Percentiles rank a stretch among this genome's conserved stretches.
Conservation (phyloP, 2,329 filamentous ascomycete species). For the Parafenestella ontariensis region DNA sequence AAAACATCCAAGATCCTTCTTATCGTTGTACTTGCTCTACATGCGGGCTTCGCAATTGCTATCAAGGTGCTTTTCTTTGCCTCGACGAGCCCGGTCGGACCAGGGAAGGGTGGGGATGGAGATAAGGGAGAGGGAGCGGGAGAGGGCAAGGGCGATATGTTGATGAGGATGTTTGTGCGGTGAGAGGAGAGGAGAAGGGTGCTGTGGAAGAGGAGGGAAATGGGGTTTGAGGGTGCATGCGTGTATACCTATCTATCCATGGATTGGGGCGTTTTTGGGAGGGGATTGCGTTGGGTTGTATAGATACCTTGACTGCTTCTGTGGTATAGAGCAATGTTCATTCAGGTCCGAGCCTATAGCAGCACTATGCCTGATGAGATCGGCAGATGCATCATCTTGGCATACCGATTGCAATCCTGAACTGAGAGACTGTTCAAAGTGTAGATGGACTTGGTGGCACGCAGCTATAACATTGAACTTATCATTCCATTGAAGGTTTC, state of each 20-base stretch:
- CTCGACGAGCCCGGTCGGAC: conserved; percentile 52
- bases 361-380: too few species aligned
- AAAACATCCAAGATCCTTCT: conserved; percentile 90
- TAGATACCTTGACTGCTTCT: neutral
- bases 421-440: too few species aligned
- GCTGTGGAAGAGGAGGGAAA: neutral
- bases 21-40: conserved; percentile 81
- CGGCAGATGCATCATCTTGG: too few species aligned
- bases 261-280: neutral
- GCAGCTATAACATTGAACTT: too few species aligned
- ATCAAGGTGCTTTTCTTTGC: conserved; percentile 99
- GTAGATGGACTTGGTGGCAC: too few species aligned
- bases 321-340: too few species aligned
- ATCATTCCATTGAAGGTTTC: too few species aligned
- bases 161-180: conserved; percentile 13
- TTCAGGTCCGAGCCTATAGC: too few species aligned
- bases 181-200: neutral
- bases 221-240: neutral
- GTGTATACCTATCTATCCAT: neutral
- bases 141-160: conserved; percentile 16
- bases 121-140: conserved; percentile 28
- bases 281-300: neutral
- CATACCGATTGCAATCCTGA: too few species aligned
- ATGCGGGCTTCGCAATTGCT: conserved; percentile 87
- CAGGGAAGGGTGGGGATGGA: conserved; percentile 32